Base-by-base conservation (phyloP, 106 monocot genomes). In the Agapanthus africanus region DNA sequence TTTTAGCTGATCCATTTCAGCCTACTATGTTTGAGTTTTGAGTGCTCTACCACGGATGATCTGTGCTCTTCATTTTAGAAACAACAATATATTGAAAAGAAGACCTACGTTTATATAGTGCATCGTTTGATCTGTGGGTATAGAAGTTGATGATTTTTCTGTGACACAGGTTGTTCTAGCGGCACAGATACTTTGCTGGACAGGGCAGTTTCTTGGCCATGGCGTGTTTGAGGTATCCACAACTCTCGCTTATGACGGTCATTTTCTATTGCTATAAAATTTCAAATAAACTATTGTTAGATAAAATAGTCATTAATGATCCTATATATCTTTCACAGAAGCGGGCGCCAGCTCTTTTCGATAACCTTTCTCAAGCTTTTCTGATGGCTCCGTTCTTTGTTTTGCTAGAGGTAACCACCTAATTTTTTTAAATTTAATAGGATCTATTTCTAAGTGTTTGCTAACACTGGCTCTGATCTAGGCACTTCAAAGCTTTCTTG, bases 371-470 rank as follows among this genome's bases (percentile, higher is more conserved):
- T 54, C 83, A 78, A 60, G 87, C 80, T 40, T 64, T 83, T 22
- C 37, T 87, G 27, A 83, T 87, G 83, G 87, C 82, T 23, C 83
- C 87, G 32, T 87, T 87, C 46, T 87, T 83, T 72, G 83, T 87
- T 66, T 68, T 87, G 60, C 77, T 87, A 18, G 83, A 87, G 83
- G 87, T 88, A 79, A 71, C 16, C 21, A 6, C 31, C 50, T 35
- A 34, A n/a, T 33, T 9, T 22, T n/a, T 50, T 25, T 46, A 6
- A 36, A 23, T 67, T 8, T 22, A 18, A 46, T 30, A 46, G 7
- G 9, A 67, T 49, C 41, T 46, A 18, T 7, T 15, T 46, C 9
- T 42, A 41, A 47, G 11, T 26, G 31, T 46, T 46, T 4, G 8
- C 67, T 46, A 67, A 67, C 33, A 14, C 33, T n/a, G 3, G 27